Percentiles rank a stretch among this genome's conserved stretches.
phyloP scores from a whole-genome alignment of 768 basidiomycete genomes.

The Coprinopsis marcescibilis region DNA sequence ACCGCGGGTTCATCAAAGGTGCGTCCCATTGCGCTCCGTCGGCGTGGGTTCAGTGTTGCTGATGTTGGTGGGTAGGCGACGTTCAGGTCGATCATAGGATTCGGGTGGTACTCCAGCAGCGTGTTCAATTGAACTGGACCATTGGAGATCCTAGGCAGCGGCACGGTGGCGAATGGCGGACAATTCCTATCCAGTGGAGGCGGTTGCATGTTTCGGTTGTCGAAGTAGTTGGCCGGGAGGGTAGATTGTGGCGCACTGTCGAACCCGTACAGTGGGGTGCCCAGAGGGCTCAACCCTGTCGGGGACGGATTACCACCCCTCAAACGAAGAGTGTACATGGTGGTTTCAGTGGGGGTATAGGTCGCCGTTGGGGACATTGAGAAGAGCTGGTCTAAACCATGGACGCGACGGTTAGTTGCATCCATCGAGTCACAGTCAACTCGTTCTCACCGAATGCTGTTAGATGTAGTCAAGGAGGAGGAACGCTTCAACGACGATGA shows the following conservation, averaged over 20 bases:
- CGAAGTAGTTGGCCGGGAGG: not conserved
- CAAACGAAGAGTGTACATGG: not conserved
- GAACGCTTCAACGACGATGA: too few relatives aligned
- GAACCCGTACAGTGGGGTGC: constrained; percentile 2
- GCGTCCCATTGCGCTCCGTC: not conserved
- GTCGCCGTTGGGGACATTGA: constrained; percentile 1
- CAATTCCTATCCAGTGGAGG: not conserved
- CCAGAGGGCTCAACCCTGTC: constrained; percentile 5
- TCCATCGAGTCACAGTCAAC: too few relatives aligned
- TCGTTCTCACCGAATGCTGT: too few relatives aligned
- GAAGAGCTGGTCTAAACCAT: too few relatives aligned
- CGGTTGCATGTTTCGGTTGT: constrained; percentile 2
- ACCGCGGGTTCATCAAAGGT: constrained; percentile 8
- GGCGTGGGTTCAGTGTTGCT: constrained; percentile 5
- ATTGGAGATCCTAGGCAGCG: constrained; percentile 4
- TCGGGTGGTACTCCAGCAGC: constrained; percentile 4
- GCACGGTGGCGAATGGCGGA: not conserved
- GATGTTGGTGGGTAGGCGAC: not conserved
- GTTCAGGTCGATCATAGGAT: constrained; percentile 4
- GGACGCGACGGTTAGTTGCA: too few relatives aligned
- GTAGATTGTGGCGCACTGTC: not conserved
- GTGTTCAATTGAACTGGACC: constrained; percentile 7
- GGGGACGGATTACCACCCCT: not conserved
- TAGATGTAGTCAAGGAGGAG: too few relatives aligned
- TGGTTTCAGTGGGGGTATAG: not conserved